Percentiles rank a stretch among this genome's conserved stretches.
Evolutionary conservation across 768 basidiomycete species (phyloP).

Genomic region (Rickenella mellea): DNA sequence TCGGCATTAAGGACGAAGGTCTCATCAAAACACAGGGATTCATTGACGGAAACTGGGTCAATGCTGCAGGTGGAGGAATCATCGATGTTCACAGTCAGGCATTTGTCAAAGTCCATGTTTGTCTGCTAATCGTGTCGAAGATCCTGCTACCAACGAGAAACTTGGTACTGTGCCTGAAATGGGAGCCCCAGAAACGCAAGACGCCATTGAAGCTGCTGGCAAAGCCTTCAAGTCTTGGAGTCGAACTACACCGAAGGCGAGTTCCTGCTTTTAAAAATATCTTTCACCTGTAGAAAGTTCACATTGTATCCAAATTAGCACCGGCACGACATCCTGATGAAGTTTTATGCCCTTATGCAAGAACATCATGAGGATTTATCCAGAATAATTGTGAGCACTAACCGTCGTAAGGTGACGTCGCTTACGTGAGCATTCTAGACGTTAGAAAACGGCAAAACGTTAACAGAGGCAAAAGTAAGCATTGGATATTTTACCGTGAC

Average conservation of each 20-base stretch:
- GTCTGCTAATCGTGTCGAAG: slow-evolving; percentile 26
- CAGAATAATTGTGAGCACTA: slow-evolving; percentile 63
- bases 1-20: slow-evolving; percentile 68
- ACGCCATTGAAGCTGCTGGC: slow-evolving; percentile 75
- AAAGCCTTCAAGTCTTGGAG: slow-evolving; percentile 82
- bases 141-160: slow-evolving; percentile 79
- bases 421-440: slow-evolving; percentile 38
- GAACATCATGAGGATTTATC: slow-evolving; percentile 82
- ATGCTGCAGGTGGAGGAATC: slow-evolving; percentile 62
- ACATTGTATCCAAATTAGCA: slow-evolving; percentile 32
- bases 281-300: neutral
- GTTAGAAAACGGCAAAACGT: slow-evolving; percentile 90
- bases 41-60: slow-evolving; percentile 82
- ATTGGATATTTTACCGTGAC: neutral
- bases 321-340: slow-evolving; percentile 76
- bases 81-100: slow-evolving; percentile 71
- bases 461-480: slow-evolving; percentile 69
- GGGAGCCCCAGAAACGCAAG: slow-evolving; percentile 72
- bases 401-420: neutral
- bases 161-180: slow-evolving; percentile 88
- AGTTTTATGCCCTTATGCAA: slow-evolving; percentile 70
- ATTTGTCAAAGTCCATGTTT: neutral
- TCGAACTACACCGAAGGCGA: slow-evolving; percentile 77
- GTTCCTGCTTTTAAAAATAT: slow-evolving; percentile 5
- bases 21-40: slow-evolving; percentile 68